phyloP scores from a whole-genome alignment of 2,329 filamentous ascomycete species.

The Colletotrichum costaricense region DNA sequence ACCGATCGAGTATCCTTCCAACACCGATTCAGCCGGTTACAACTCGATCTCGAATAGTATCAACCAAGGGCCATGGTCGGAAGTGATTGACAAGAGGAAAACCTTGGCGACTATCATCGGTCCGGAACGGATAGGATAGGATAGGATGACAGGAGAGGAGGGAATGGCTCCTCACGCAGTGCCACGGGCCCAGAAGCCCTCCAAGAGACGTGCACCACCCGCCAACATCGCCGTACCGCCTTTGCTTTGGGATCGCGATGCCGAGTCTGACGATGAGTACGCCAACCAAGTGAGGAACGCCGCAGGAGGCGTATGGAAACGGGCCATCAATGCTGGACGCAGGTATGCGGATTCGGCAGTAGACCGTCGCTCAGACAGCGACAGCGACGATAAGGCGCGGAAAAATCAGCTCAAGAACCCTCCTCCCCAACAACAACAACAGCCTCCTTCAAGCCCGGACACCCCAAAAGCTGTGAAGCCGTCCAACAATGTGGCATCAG shows the following conservation, averaged over 20 bases:
- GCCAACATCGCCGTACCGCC: constrained; percentile 19
- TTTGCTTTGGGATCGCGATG: constrained; percentile 15
- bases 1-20: neutral
- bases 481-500: neutral
- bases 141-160: constrained; percentile 30
- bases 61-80: constrained; percentile 29
- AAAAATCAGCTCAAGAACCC: constrained; percentile 1
- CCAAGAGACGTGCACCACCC: constrained; percentile 18
- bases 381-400: constrained; percentile 14
- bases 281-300: constrained; percentile 17
- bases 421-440: constrained; percentile 11
- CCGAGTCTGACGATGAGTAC: constrained; percentile 31
- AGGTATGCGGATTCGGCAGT: neutral
- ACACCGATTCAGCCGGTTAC: neutral
- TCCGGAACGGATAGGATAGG: constrained; percentile 28
- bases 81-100: constrained; percentile 27
- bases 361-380: constrained; percentile 30
- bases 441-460: constrained; percentile 21
- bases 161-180: constrained; percentile 28
- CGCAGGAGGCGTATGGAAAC: constrained; percentile 29
- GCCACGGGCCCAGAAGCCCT: constrained; percentile 11
- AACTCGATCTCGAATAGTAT: neutral
- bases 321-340: neutral
- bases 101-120: constrained; percentile 30
- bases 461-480: constrained; percentile 12